Conservation (phyloP, 805 yeast genomes). For the Yamadazyma philogaea region DNA sequence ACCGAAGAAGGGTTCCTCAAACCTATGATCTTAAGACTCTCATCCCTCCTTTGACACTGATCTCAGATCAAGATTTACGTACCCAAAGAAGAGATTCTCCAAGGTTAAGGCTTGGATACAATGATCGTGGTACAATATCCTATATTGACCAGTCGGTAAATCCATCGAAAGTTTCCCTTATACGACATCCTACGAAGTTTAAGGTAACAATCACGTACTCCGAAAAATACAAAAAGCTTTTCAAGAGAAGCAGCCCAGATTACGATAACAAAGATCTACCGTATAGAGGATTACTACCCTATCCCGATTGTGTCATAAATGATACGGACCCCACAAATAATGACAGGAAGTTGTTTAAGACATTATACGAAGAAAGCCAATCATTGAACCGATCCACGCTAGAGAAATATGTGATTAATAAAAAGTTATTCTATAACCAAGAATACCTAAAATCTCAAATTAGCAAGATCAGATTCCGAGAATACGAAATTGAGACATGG, state of each 20-base stretch:
- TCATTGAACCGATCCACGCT: conserved; percentile 2
- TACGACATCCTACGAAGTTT: not conserved
- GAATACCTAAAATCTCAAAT: conserved; percentile 33
- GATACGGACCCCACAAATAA: conserved; percentile 56
- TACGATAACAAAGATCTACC: conserved; percentile 44
- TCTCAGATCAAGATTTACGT: not conserved
- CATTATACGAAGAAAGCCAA: conserved; percentile 26
- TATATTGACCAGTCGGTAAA: not conserved
- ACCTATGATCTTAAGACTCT: not conserved
- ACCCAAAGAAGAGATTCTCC: not conserved
- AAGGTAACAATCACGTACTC: conserved; percentile 3
- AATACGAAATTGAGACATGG: conserved; percentile 83
- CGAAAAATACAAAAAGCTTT: conserved; percentile 2
- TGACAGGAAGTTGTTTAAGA: conserved; percentile 51
- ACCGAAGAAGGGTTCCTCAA: conserved; percentile 17
- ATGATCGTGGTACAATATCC: not conserved
- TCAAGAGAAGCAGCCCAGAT: conserved; percentile 12
- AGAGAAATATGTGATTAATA: no score
- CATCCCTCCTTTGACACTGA: conserved; percentile 1
- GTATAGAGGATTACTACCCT: conserved; percentile 60
- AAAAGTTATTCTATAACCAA: not conserved
- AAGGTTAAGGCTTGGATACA: not conserved
- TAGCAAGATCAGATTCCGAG: conserved; percentile 65
- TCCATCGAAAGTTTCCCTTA: not conserved
- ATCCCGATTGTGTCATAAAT: conserved; percentile 56